Conservation (phyloP, 768 basidiomycete species). For the Serendipita sp. region DNA sequence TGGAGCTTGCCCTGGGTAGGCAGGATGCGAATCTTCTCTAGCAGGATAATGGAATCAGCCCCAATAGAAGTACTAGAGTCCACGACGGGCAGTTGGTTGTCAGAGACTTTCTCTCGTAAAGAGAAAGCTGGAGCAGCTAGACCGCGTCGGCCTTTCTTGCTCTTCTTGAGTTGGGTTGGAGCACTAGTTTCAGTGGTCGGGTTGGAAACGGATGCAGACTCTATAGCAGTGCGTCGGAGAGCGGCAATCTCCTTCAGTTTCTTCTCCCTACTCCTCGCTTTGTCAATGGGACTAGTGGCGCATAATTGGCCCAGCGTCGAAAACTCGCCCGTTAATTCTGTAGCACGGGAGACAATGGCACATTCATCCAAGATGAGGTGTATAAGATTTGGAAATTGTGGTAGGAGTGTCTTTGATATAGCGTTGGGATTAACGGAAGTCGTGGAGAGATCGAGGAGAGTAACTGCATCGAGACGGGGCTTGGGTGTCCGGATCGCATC, state of each 20-base stretch:
- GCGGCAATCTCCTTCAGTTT: slow-evolving; percentile 26
- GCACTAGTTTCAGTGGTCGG: background rate
- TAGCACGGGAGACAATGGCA: slow-evolving; percentile 29
- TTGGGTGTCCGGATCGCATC: slow-evolving; percentile 24
- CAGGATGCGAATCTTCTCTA: slow-evolving; percentile 36
- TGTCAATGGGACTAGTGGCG: slow-evolving; percentile 43
- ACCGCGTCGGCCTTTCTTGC: slow-evolving; percentile 35
- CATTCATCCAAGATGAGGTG: slow-evolving; percentile 63
- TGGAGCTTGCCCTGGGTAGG: slow-evolving; percentile 35
- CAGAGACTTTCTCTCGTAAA: slow-evolving; percentile 18
- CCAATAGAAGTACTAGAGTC: slow-evolving; percentile 11
- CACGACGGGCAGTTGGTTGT: slow-evolving; percentile 9
- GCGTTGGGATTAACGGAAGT: slow-evolving; percentile 39
- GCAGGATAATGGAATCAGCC: slow-evolving; percentile 7
- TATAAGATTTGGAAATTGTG: slow-evolving; percentile 33
- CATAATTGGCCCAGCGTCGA: slow-evolving; percentile 41
- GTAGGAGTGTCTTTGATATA: slow-evolving; percentile 34
- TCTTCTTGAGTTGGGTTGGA: background rate
- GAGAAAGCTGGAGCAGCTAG: slow-evolving; percentile 54
- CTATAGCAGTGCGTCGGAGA: background rate
- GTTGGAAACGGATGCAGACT: slow-evolving; percentile 27
- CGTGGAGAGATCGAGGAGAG: slow-evolving; percentile 61
- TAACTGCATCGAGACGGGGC: slow-evolving; percentile 8
- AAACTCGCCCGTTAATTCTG: slow-evolving; percentile 39
- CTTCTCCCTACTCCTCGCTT: slow-evolving; percentile 53